Conservation (phyloP, 371 early-diverging fungal genomes). For the Coemansia sp. region DNA sequence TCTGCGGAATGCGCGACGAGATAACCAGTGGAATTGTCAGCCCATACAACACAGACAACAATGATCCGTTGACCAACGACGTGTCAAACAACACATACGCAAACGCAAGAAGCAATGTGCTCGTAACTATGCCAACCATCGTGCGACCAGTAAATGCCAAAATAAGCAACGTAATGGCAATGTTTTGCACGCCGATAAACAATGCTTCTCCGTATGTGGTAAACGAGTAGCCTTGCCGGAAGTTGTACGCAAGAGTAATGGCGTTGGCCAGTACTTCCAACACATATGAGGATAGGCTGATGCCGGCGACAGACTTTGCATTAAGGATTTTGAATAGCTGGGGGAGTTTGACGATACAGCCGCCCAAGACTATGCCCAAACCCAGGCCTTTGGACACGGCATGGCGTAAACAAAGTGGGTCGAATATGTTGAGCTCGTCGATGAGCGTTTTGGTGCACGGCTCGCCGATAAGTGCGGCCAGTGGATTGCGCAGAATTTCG, state of each 20-base stretch:
- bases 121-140: conserved; percentile 44
- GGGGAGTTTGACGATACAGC: conserved; percentile 90
- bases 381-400: conserved; percentile 86
- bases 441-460: conserved; percentile 66
- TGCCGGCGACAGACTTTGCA: conserved; percentile 72
- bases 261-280: conserved; percentile 80
- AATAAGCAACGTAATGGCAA: conserved; percentile 75
- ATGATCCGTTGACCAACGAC: conserved; percentile 53
- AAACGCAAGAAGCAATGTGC: conserved; percentile 41
- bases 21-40: conserved; percentile 78
- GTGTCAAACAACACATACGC: conserved; percentile 55
- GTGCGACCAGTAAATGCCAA: conserved; percentile 57
- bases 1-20: conserved; percentile 85
- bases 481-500: conserved; percentile 52
- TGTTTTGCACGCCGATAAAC: conserved; percentile 77
- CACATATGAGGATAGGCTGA: conserved; percentile 73
- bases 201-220: conserved; percentile 89
- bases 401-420: conserved; percentile 76
- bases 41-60: conserved; percentile 67
- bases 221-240: conserved; percentile 78
- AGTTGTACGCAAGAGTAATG: conserved; percentile 82
- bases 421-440: conserved; percentile 63
- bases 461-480: conserved; percentile 66
- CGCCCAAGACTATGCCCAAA: conserved; percentile 85
- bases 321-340: conserved; percentile 87